Base-by-base conservation (phyloP, 371 early-diverging fungal genomes). In the Haplosporangium sp. region DNA sequence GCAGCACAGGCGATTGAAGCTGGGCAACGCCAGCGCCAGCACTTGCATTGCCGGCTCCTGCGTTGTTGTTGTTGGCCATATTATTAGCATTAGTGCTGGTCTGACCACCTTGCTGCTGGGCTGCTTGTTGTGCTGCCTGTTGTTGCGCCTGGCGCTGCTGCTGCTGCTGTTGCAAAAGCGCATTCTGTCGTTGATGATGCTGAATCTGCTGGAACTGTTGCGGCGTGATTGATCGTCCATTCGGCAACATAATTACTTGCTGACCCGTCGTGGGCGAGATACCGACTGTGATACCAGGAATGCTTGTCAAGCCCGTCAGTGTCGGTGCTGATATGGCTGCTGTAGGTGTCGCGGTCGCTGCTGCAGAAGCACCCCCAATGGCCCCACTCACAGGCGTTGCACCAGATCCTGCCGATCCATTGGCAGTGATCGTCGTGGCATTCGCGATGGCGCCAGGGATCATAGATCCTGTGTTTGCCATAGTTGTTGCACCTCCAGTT, bases 1-100 rank as follows among this genome's bases (percentile, higher is more conserved):
- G 67, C 60, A 73, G 12, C 21, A 73, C 64, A 11, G 74, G 68
- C 18, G 74, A 74, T 48, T 74, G 74, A 46, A 74, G 23, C 37
- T 74, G 67, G 3, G 68, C 56, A 16, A 43, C 63, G 14, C 40
- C 63, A 9, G 67, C 41, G 8, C 54, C 68, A 38, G 40, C 59
- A 4, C 51, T 57, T 18, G 11, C 43, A n/a, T 18, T 42, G 2
- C 20, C 56, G n/a, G n/a, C 41, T 13, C 55, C 55, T 29, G 29
- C 4, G 29, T 29, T 29, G 29, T 29, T 29, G 29, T 29, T 29
- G 29, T 29, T 29, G 29, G 29, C 29, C 29, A 29, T 29, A 29
- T 13, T 53, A 46, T 50, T 62, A 12, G 42, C 6, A 37, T 43
- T 57, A 38, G 41, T 54, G 23, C 10, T 51, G 6, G 40, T 45